These are phyloP conservation scores for Climacium dendroides DNA, from an alignment of 225 moss, liverwort and hornwort genomes.

Conservation along the genomic window DNA sequence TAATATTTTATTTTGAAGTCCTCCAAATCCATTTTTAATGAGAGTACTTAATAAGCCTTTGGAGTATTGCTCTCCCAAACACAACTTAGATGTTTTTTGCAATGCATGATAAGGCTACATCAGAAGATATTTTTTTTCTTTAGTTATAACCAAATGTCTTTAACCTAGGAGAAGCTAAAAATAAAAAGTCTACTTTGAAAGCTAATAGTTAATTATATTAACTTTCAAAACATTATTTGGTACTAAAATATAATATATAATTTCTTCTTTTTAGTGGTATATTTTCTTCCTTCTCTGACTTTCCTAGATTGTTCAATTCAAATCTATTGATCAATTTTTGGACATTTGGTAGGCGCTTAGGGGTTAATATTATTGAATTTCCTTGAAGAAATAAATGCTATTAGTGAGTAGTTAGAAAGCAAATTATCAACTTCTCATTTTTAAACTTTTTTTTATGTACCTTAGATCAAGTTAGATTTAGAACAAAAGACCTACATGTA, in stretches of 20 bases:
- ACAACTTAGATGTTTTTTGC: background rate
- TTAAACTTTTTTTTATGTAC: background rate
- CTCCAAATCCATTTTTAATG: background rate
- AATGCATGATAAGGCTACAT: background rate
- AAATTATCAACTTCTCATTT: background rate
- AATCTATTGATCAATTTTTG: background rate
- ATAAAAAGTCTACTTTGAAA: background rate
- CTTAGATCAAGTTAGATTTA: slow-evolving; percentile 49
- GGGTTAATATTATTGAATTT: background rate
- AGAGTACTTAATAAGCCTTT: no score
- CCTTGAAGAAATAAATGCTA: background rate
- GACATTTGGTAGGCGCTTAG: background rate
- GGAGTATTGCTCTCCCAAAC: fast-evolving
- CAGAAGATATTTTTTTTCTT: background rate
- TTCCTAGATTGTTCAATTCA: no score
- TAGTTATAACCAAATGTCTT: background rate
- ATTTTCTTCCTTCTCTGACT: background rate
- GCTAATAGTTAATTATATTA: no score
- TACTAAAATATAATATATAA: no score
- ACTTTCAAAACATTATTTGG: background rate
- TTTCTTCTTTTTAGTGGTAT: background rate
- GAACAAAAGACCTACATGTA: slow-evolving; percentile 58
- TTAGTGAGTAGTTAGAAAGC: background rate
- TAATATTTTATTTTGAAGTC: background rate
- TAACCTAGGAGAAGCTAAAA: fast-evolving